Conservation (phyloP, 2,329 filamentous ascomycete genomes). For the Fusarium setosum region DNA sequence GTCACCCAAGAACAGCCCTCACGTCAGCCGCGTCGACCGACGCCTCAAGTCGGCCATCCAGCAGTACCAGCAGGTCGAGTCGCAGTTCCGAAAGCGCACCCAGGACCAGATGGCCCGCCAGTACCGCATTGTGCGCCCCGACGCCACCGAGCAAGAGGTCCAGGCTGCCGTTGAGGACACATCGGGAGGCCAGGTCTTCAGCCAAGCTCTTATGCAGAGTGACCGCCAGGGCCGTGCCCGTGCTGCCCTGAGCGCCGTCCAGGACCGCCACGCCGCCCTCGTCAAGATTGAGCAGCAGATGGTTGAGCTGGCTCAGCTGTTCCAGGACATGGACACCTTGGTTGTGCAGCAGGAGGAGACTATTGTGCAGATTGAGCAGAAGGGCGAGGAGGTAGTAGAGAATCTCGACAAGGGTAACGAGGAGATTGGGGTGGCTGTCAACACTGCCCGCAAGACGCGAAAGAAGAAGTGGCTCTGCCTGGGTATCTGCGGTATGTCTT, state of each 20-base stretch:
- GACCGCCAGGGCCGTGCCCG: conserved; percentile 85
- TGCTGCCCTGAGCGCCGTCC: conserved; percentile 81
- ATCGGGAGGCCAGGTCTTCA: conserved; percentile 83
- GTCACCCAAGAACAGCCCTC: conserved; percentile 78
- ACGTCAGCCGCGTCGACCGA: conserved; percentile 84
- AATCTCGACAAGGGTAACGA: conserved; percentile 88
- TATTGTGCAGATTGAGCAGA: conserved; percentile 84
- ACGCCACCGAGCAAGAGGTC: conserved; percentile 83
- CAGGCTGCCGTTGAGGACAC: conserved; percentile 80
- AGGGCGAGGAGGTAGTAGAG: conserved; percentile 85
- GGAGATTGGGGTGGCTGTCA: conserved; percentile 84
- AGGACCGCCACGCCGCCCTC: conserved; percentile 86
- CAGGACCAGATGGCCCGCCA: conserved; percentile 89
- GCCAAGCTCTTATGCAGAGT: conserved; percentile 85
- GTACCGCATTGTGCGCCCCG: conserved; percentile 88
- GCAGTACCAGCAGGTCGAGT: conserved; percentile 83
- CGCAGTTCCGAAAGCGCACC: conserved; percentile 81
- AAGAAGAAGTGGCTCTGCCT: conserved; percentile 99
- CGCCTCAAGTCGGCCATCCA: conserved; percentile 85
- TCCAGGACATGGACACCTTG: conserved; percentile 88
- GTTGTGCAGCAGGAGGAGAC: conserved; percentile 88
- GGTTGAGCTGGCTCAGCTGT: conserved; percentile 86
- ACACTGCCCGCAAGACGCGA: conserved; percentile 81
- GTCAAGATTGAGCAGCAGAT: conserved; percentile 93
- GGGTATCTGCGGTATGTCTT: conserved; percentile 71